These are phyloP conservation scores for Leucoagaricus sp. DNA, from an alignment of 1,284 basidiomycete species.

Conservation along the genomic window DNA sequence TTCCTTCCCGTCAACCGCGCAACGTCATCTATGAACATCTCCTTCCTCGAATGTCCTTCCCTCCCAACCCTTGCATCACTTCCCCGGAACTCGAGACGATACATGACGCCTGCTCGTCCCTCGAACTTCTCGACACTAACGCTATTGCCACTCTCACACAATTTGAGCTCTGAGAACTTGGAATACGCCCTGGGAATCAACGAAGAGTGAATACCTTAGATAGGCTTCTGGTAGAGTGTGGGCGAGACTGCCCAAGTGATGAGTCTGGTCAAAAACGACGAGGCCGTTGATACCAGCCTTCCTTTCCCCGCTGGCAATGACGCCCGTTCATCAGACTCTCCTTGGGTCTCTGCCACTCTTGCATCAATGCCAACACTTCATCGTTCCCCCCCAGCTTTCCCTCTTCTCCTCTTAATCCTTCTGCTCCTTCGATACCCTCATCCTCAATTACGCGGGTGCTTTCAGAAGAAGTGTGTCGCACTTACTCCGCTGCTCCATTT, in stretches of 20 bases:
- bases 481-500: slow-evolving; percentile 21
- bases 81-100: slow-evolving; percentile 41
- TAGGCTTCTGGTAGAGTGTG: slow-evolving; percentile 60
- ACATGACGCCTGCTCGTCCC: slow-evolving; percentile 46
- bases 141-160: slow-evolving; percentile 29
- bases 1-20: slow-evolving; percentile 45
- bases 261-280: slow-evolving; percentile 8
- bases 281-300: no score
- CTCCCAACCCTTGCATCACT: slow-evolving; percentile 33
- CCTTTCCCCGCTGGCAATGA: no score
- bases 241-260: slow-evolving; percentile 28
- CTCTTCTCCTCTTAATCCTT: no score
- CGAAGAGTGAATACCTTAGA: slow-evolving; percentile 62
- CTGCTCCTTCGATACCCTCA: no score
- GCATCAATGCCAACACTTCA: no score
- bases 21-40: slow-evolving; percentile 41
- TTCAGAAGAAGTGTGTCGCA: slow-evolving; percentile 25
- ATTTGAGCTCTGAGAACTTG: slow-evolving; percentile 50
- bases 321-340: no score
- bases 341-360: no score
- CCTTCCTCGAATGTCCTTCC: slow-evolving; percentile 41
- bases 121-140: slow-evolving; percentile 52
- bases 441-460: slow-evolving; percentile 22
- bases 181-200: slow-evolving; percentile 75
- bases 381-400: no score